Evolutionary conservation across 129 eudicot genomes (phyloP), one percentile per base, ranked within the genome.

Genomic region (Scalesia atractyloides): DNA sequence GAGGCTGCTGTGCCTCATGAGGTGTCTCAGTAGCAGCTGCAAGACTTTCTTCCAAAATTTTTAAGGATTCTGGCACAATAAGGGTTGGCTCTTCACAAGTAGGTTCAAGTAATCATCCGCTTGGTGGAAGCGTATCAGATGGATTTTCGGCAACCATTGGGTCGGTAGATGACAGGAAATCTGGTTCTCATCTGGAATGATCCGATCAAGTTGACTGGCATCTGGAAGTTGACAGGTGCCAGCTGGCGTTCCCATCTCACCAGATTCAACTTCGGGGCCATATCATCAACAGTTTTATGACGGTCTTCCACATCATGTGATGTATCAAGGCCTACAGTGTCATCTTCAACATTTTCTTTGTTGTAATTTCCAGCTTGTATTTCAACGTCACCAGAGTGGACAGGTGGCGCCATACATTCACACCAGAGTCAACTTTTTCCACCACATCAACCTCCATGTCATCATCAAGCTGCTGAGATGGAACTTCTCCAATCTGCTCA

Each of bases 401-500:
- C 64, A 12, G 16, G 48, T 19, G 49, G 73, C 6, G 12, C 70
- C 20, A 50, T 50, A 50, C 20, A 5, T 50, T 50, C 8, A 7
- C 56, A n/a, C 5, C 19, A 50, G 61, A 48, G 57, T 62, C 64
- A 48, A 37, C 83, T 75, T 20, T 8, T 16, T 20, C 71, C 16
- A 66, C 71, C 74, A 68, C 73, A 70, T 73, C 76, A 71, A 17
- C 22, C n/a, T 47, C 56, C 34, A 51, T 56, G 17, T 54, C 64
- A 73, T 79, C 83, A 46, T 79, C 47, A 37, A 63, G 39, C 51
- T 75, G 76, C 61, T 68, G 76, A 20, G 65, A 26, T 22, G 49
- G 76, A 69, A 24, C 11, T 41, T 41, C 46, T 82, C 62, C 78
- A 66, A 52, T 19, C 9, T 13, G 69, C 9, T 26, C 43, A 43